Conservation (phyloP, 2,329 filamentous ascomycete species). For the Neoascochyta sp. region DNA sequence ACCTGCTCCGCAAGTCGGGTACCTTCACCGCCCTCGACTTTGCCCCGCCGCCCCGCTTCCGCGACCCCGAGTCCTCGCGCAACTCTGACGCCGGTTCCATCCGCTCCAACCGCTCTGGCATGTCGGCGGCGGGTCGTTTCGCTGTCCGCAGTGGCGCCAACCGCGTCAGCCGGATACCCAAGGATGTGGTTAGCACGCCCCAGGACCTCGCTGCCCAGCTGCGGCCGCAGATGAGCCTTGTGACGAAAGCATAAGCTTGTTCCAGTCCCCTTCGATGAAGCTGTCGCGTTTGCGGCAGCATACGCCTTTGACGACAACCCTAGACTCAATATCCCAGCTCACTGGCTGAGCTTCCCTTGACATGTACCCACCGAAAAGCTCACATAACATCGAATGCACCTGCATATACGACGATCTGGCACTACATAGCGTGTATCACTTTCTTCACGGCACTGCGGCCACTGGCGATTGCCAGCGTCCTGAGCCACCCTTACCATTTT, state of each 20-base stretch:
- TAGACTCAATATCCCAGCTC: slow-evolving; percentile 20
- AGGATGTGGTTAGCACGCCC: slow-evolving; percentile 73
- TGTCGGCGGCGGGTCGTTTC: slow-evolving; percentile 66
- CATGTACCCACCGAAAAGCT: slow-evolving; percentile 20
- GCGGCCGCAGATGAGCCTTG: slow-evolving; percentile 55
- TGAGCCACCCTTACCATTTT: slow-evolving; percentile 9
- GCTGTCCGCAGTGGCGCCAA: slow-evolving; percentile 78
- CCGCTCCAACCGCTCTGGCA: slow-evolving; percentile 70
- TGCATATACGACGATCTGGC: slow-evolving; percentile 31
- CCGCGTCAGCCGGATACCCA: slow-evolving; percentile 78
- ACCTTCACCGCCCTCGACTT: slow-evolving; percentile 80
- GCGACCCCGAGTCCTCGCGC: slow-evolving; percentile 39
- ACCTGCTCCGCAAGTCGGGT: slow-evolving; percentile 69
- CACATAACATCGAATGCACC: slow-evolving; percentile 15
- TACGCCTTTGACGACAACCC: slow-evolving; percentile 22
- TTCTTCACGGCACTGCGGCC: slow-evolving; percentile 23
- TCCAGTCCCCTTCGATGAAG: slow-evolving; percentile 2
- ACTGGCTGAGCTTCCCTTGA: slow-evolving; percentile 29
- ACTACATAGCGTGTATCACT: too few species aligned
- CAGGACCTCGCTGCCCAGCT: slow-evolving; percentile 61
- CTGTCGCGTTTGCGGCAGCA: slow-evolving; percentile 3
- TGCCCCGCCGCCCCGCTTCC: slow-evolving; percentile 72
- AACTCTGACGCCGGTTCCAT: slow-evolving; percentile 48
- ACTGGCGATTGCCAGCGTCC: slow-evolving; percentile 32
- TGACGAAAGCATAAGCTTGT: slow-evolving; percentile 25